Base-by-base conservation (phyloP, 768 basidiomycete genomes). In the Pulveroboletus frians region DNA sequence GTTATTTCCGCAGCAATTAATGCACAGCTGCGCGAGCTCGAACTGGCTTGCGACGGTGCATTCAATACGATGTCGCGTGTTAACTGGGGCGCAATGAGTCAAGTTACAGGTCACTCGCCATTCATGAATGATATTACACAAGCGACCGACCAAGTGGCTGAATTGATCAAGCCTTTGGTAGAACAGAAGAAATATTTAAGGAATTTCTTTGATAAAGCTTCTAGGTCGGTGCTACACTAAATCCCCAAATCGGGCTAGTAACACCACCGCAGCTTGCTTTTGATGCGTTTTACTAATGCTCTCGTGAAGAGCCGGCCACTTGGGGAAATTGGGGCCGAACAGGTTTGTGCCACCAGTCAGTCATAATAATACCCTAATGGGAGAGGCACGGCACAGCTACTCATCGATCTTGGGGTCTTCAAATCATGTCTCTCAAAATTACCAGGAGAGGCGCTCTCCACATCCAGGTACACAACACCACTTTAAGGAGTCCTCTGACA, bases 171-270 rank as follows among this genome's bases (percentile, higher is more conserved):
- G 52, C 84, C 86, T 3, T 74, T 87, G 9, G 76, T 98, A 9
- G 93, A 98, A 68, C 89, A 92, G 60, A 96, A 96, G 78, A 96
- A 92, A 63, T 98, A 94, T 67, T 64, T 92, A 37, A 76, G 92
- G 46, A 99, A 94, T 69, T 82, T 94, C 65, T 81, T 93, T 44
- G 96, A 99, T 64, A 97, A 96, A 66, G 85, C 87, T 9, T 86
- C 88, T 49, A 91, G 88, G 94, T 96, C 46, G 51, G 73, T 62
- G 31, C 31, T 20, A 21, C 17, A 32, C 45, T 30, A 31, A 17
- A 14, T 55, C 23, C 21, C 31, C 30, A 4, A 42, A 32, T 43
- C 23, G 18, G 37, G 17, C 8, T 29, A 34, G 10, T 51, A 46
- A 51, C 36, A 21, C 26, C 30, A 20, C n/a, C 5, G 11, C 54